phyloP scores from a whole-genome alignment of 2,329 filamentous ascomycete genomes.

The Coleophoma crateriformis region DNA sequence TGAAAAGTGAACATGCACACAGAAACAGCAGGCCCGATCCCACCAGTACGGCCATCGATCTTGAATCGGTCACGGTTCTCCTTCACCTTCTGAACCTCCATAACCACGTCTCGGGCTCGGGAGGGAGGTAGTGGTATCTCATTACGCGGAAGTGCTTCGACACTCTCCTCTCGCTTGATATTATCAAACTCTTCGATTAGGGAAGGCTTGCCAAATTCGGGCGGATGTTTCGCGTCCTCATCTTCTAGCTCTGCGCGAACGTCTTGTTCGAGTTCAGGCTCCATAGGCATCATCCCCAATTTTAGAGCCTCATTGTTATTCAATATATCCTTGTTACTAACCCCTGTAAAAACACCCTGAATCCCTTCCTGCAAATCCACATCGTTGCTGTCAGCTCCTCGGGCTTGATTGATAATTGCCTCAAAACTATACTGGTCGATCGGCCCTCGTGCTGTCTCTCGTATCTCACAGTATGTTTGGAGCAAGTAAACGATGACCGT shows the following conservation, averaged over 20 bases:
- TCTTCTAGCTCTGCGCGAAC: slow-evolving; percentile 83
- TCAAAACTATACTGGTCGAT: slow-evolving; percentile 61
- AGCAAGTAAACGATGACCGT: slow-evolving; percentile 72
- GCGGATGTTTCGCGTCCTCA: slow-evolving; percentile 73
- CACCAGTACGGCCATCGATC: slow-evolving; percentile 79
- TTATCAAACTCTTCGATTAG: slow-evolving; percentile 86
- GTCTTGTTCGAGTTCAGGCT: slow-evolving; percentile 75
- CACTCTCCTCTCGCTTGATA: slow-evolving; percentile 83
- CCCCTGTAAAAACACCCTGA: slow-evolving; percentile 53
- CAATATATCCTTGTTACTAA: slow-evolving; percentile 55
- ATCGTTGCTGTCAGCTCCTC: slow-evolving; percentile 55
- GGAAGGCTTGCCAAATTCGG: slow-evolving; percentile 62
- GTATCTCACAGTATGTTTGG: slow-evolving; percentile 50
- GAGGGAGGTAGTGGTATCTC: slow-evolving; percentile 85
- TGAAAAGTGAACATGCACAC: slow-evolving; percentile 98
- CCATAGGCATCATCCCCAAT: slow-evolving; percentile 79
- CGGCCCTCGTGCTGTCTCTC: slow-evolving; percentile 53
- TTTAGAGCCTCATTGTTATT: slow-evolving; percentile 56
- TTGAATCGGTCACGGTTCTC: slow-evolving; percentile 90
- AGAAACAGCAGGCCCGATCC: slow-evolving; percentile 76
- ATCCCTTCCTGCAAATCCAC: slow-evolving; percentile 57
- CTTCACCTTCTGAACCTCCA: slow-evolving; percentile 90
- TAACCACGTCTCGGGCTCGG: slow-evolving; percentile 80
- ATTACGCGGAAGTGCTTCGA: slow-evolving; percentile 72
- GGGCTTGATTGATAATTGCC: slow-evolving; percentile 49